Percentiles rank a stretch among this genome's conserved stretches.
phyloP scores from a whole-genome alignment of 495 filamentous ascomycete species.

The Penicillium turbatum region DNA sequence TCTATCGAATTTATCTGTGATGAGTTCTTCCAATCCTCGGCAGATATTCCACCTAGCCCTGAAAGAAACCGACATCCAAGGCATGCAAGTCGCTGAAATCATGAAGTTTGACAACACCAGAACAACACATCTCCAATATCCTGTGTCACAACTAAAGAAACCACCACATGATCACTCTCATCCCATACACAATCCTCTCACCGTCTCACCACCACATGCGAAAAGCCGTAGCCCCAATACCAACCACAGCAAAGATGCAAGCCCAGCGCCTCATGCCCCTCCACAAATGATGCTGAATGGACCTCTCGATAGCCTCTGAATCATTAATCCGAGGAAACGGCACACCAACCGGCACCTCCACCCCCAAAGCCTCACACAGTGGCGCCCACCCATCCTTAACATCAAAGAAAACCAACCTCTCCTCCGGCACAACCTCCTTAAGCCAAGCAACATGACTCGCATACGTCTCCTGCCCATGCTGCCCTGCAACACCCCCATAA shows the following conservation, averaged over 20 bases:
- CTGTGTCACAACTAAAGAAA: background rate
- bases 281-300: constrained; percentile 14
- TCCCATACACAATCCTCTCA: background rate
- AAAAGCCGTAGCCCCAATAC: constrained; percentile 1
- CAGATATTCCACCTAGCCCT: background rate
- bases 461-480: constrained; percentile 11
- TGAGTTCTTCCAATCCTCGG: too few species aligned
- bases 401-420: constrained; percentile 42
- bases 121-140: background rate
- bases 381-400: constrained; percentile 49
- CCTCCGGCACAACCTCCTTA: constrained; percentile 36
- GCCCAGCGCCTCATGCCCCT: constrained; percentile 20
- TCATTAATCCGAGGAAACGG: constrained; percentile 41
- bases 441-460: constrained; percentile 29
- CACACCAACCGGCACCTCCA: constrained; percentile 30
- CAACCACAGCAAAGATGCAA: constrained; percentile 9
- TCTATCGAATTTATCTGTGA: background rate
- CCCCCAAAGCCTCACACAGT: constrained; percentile 43
- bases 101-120: background rate
- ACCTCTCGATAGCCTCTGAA: constrained; percentile 19
- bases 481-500: constrained; percentile 4
- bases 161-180: background rate
- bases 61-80: background rate
- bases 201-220: constrained; percentile 4
- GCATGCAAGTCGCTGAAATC: background rate